phyloP scores from a whole-genome alignment of 1,284 basidiomycete genomes.

The Apiotrichum brassicae region DNA sequence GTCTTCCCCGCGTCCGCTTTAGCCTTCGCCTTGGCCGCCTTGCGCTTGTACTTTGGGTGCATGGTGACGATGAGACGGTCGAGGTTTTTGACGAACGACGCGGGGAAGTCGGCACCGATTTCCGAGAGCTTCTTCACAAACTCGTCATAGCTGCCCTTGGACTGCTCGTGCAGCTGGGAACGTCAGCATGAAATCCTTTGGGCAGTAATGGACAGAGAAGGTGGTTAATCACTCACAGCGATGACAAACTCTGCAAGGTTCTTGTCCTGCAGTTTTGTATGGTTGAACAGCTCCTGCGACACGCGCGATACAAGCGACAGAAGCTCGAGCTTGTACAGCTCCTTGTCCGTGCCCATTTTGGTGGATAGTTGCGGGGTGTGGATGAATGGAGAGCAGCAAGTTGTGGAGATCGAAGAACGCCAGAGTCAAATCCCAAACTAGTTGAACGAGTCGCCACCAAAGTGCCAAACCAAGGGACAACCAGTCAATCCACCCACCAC shows the following conservation, averaged over 20 bases:
- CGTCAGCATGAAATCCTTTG: background rate
- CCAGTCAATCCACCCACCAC: too few relatives aligned
- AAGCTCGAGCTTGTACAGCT: slow-evolving; percentile 82
- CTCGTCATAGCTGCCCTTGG: slow-evolving; percentile 50
- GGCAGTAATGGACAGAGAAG: too few relatives aligned
- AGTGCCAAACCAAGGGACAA: too few relatives aligned
- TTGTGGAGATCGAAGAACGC: too few relatives aligned
- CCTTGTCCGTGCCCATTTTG: slow-evolving; percentile 58
- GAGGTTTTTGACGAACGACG: slow-evolving; percentile 82
- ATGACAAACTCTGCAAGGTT: slow-evolving; percentile 94
- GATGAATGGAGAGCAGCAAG: too few relatives aligned
- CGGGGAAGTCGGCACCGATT: slow-evolving; percentile 78
- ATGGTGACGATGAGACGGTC: slow-evolving; percentile 89
- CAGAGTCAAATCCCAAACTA: too few relatives aligned
- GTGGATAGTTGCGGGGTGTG: background rate
- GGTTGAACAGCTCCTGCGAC: slow-evolving; percentile 82
- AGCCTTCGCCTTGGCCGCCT: slow-evolving; percentile 48
- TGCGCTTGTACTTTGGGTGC: slow-evolving; percentile 95
- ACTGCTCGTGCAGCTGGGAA: slow-evolving; percentile 67
- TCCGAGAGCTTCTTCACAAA: slow-evolving; percentile 80
- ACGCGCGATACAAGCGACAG: slow-evolving; percentile 83
- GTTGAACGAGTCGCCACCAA: too few relatives aligned
- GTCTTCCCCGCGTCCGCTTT: slow-evolving; percentile 24
- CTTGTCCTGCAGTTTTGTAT: slow-evolving; percentile 73
- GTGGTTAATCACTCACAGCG: slow-evolving; percentile 43